Conservation (phyloP, 176 grass and related monocot species). For the Phyllostachys edulis region DNA sequence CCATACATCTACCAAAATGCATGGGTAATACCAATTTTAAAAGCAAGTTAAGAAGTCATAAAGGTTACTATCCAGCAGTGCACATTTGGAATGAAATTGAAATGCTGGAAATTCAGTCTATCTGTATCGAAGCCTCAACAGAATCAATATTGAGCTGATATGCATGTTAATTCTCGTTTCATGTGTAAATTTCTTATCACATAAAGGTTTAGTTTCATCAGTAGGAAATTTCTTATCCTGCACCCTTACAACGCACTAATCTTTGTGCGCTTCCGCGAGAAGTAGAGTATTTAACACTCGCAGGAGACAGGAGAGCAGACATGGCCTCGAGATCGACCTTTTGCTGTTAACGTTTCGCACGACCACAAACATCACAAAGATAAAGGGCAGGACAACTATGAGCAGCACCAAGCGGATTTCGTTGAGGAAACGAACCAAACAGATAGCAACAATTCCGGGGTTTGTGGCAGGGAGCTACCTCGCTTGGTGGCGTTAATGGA, state of each 20-base stretch:
- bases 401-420: not conserved
- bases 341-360: not conserved
- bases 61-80: not conserved
- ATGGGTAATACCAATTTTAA: not conserved
- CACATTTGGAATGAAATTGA: slow-evolving; percentile 20
- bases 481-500: slow-evolving; percentile 66
- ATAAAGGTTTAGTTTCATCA: no score
- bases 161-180: not conserved
- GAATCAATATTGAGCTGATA: not conserved
- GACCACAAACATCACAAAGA: not conserved
- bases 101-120: not conserved
- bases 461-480: slow-evolving; percentile 38
- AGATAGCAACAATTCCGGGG: not conserved
- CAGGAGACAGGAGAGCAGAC: not conserved
- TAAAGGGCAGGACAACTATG: no score
- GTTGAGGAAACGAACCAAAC: slow-evolving; percentile 6
- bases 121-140: not conserved
- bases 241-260: not conserved
- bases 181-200: not conserved
- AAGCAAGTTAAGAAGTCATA: not conserved
- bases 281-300: not conserved
- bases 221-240: not conserved
- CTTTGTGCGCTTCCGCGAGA: not conserved
- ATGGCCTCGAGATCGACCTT: not conserved
- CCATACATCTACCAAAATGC: not conserved